Percentiles rank a stretch among this genome's conserved stretches.
phyloP scores from a whole-genome alignment of 805 yeast species.

The Blastobotrys americana region DNA sequence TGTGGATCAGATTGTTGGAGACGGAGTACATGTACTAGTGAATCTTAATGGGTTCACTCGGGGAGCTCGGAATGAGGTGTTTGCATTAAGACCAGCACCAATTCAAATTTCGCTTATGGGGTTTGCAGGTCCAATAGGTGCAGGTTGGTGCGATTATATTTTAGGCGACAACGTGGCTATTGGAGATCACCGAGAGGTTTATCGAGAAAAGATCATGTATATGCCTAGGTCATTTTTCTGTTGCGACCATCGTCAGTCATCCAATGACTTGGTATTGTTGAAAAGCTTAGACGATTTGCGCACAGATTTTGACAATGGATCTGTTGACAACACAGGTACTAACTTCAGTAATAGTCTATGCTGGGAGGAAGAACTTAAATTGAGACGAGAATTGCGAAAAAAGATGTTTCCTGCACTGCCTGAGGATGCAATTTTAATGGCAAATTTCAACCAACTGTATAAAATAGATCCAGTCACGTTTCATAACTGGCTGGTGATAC shows the following conservation, averaged over 20 bases:
- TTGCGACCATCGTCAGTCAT: constrained; percentile 31
- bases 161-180: constrained; percentile 23
- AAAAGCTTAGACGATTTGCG: background rate
- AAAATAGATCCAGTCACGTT: constrained; percentile 29
- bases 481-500: constrained; percentile 25
- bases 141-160: constrained; percentile 28
- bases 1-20: constrained; percentile 23
- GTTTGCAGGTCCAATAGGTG: constrained; percentile 30
- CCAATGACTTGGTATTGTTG: constrained; percentile 16
- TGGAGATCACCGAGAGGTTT: constrained; percentile 7
- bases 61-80: constrained; percentile 30
- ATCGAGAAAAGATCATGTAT: constrained; percentile 26
- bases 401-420: constrained; percentile 25
- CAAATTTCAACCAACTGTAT: constrained; percentile 31
- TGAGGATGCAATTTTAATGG: constrained; percentile 23
- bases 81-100: constrained; percentile 30
- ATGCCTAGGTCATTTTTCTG: constrained; percentile 28
- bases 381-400: constrained; percentile 19
- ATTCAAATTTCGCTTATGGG: constrained; percentile 30
- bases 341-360: constrained; percentile 4
- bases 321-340: background rate
- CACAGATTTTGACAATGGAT: constrained; percentile 1
- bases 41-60: constrained; percentile 31
- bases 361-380: constrained; percentile 22
- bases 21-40: constrained; percentile 28